Percentiles rank a stretch among this genome's conserved stretches.
These are phyloP conservation scores for Vitis rupestris DNA, from an alignment of 164 flowering plant species.

Conservation along the genomic window DNA sequence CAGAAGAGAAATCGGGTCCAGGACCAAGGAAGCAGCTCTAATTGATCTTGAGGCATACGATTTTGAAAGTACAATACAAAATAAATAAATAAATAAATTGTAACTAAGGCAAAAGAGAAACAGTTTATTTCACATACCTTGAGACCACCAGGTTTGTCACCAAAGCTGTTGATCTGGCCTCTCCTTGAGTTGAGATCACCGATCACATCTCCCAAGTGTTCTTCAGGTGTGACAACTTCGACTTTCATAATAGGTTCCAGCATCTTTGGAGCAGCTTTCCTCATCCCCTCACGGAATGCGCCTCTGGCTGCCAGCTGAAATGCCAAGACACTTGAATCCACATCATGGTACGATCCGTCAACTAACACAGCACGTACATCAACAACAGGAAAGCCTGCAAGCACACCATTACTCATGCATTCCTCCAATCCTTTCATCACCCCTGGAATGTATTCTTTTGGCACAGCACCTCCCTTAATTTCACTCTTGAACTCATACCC, in stretches of 20 bases:
- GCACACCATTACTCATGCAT: conserved; percentile 85
- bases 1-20: no score
- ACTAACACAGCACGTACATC: conserved; percentile 82
- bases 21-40: no score
- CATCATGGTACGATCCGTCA: conserved; percentile 96
- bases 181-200: conserved; percentile 97
- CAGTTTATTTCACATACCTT: conserved; percentile 50
- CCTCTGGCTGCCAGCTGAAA: conserved; percentile 96
- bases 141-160: conserved; percentile 94
- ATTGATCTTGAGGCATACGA: no score
- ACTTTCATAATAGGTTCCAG: conserved; percentile 97
- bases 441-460: conserved; percentile 92
- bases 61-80: no score
- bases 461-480: conserved; percentile 96
- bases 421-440: conserved; percentile 96
- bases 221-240: conserved; percentile 95
- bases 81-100: no score
- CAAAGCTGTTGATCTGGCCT: conserved; percentile 90
- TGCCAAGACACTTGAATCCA: conserved; percentile 96
- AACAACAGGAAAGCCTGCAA: conserved; percentile 94
- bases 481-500: conserved; percentile 96
- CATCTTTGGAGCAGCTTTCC: conserved; percentile 79
- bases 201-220: conserved; percentile 98
- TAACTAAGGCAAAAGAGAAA: background rate
- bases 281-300: conserved; percentile 87